Evolutionary conservation across 331 rosid species (phyloP).

Genomic region (Pyrus hybrid): DNA sequence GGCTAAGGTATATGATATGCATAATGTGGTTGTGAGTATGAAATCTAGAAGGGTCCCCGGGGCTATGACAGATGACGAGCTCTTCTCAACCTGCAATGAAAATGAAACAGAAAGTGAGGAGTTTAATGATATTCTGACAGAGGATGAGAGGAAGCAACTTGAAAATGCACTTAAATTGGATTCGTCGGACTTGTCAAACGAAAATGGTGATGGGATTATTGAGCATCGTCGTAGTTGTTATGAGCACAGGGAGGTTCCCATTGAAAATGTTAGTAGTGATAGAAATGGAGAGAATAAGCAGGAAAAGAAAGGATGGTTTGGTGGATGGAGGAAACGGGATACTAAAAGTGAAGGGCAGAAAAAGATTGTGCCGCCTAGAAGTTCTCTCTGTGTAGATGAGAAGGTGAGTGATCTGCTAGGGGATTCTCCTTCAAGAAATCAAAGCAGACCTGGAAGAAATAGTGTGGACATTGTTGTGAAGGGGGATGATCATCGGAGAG

Average conservation of each 20-base stretch:
- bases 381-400: conserved; percentile 73
- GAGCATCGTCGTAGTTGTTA: conserved; percentile 68
- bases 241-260: conserved; percentile 61
- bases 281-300: conserved; percentile 57
- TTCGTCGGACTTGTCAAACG: conserved; percentile 41
- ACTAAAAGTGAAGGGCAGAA: conserved; percentile 43
- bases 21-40: conserved; percentile 89
- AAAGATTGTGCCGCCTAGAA: conserved; percentile 72
- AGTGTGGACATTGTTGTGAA: conserved; percentile 64
- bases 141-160: conserved; percentile 87
- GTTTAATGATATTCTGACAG: conserved; percentile 67
- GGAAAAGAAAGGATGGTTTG: conserved; percentile 95
- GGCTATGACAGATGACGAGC: conserved; percentile 88
- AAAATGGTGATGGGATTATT: conserved; percentile 49
- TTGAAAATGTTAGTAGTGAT: conserved; percentile 47
- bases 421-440: conserved; percentile 64
- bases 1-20: conserved; percentile 97
- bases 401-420: conserved; percentile 85
- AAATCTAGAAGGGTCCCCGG: conserved; percentile 96
- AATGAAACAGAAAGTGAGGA: conserved; percentile 82
- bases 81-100: conserved; percentile 72
- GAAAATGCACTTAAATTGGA: conserved; percentile 80
- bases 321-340: conserved; percentile 93
- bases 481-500: conserved; percentile 77
- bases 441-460: conserved; percentile 68